Conservation (phyloP, 192 early-diverging fungal genomes). For the Umbelopsis isabellina region DNA sequence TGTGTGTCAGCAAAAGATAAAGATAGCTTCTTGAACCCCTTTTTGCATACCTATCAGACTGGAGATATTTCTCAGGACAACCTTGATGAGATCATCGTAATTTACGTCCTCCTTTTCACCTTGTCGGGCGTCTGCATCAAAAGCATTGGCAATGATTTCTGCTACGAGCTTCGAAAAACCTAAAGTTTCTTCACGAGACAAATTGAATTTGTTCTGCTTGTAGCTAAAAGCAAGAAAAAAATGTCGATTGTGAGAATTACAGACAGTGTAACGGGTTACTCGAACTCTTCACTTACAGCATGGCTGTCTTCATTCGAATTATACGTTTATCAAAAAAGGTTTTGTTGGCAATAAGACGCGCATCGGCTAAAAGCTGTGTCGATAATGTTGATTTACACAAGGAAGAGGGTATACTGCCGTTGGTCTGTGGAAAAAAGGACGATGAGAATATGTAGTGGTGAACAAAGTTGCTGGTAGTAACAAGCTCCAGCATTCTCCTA, state of each 20-base stretch:
- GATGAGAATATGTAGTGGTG: neutral
- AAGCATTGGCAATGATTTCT: conserved; percentile 48
- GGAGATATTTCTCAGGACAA: conserved; percentile 49
- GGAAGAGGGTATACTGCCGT: conserved; percentile 6
- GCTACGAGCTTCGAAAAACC: conserved; percentile 79
- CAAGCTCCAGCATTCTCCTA: neutral
- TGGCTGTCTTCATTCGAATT: conserved; percentile 41
- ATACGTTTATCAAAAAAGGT: conserved; percentile 30
- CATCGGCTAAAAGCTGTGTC: conserved; percentile 29
- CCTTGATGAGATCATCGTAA: conserved; percentile 5
- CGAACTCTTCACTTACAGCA: conserved; percentile 38
- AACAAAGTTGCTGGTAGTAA: too few species aligned
- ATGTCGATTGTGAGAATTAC: neutral
- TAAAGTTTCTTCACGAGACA: conserved; percentile 78
- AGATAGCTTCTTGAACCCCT: neutral
- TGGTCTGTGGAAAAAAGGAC: conserved; percentile 1
- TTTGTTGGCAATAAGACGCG: conserved; percentile 31
- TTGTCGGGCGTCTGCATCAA: conserved; percentile 5
- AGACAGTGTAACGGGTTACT: neutral
- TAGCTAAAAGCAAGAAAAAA: too few species aligned
- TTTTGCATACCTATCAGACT: conserved; percentile 48
- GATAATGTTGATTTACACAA: conserved; percentile 32
- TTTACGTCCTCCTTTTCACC: conserved; percentile 20
- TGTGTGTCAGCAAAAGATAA: neutral
- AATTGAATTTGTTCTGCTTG: conserved; percentile 84